phyloP scores from a whole-genome alignment of 371 early-diverging fungal genomes.

The Saksenaea oblongispora region DNA sequence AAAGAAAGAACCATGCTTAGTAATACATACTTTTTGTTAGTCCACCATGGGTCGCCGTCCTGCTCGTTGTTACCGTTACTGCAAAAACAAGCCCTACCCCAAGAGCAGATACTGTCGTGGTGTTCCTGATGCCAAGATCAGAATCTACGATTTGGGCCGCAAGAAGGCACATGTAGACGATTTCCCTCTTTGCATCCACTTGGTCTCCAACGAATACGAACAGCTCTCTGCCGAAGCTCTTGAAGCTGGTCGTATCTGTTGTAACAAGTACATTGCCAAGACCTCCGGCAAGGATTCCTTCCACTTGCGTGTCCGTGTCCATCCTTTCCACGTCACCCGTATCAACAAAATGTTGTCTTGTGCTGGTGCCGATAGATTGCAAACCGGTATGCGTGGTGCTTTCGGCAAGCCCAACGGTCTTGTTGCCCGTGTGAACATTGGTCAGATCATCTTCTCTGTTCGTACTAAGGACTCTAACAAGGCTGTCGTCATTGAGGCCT shows the following conservation, averaged over 20 bases:
- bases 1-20: background rate
- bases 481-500: conserved; percentile 95
- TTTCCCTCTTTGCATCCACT: conserved; percentile 97
- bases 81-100: conserved; percentile 99
- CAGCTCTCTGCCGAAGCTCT: conserved; percentile 99
- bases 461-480: conserved; percentile 98
- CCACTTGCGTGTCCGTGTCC: conserved; percentile 99
- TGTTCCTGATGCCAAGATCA: conserved; percentile 99
- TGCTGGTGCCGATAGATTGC: conserved; percentile 99
- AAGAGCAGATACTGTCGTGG: conserved; percentile 99
- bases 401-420: conserved; percentile 99
- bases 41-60: conserved; percentile 97
- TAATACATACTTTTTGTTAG: background rate
- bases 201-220: conserved; percentile 98
- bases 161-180: conserved; percentile 99
- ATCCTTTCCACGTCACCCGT: conserved; percentile 99
- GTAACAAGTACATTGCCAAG: conserved; percentile 99
- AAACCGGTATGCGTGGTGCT: conserved; percentile 99
- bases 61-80: conserved; percentile 99
- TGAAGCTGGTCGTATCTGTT: conserved; percentile 99
- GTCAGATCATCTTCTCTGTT: conserved; percentile 98
- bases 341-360: conserved; percentile 99
- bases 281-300: conserved; percentile 99
- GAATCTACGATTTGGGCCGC: conserved; percentile 99
- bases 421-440: conserved; percentile 99